phyloP scores from a whole-genome alignment of 768 basidiomycete genomes.

The Leccinum subgranulosum region DNA sequence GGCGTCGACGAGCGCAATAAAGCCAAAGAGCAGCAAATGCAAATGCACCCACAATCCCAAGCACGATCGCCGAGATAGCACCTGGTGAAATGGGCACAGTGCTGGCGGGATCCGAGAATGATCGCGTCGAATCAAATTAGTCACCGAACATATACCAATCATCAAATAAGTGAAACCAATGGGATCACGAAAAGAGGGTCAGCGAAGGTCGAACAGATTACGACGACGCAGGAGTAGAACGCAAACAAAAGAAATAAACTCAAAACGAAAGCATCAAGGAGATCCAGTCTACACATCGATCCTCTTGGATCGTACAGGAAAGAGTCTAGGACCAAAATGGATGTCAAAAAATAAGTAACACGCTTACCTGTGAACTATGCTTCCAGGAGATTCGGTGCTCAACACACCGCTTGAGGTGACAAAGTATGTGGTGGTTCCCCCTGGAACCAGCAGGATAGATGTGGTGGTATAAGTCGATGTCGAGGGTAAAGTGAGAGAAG shows the following conservation, averaged over 20 bases:
- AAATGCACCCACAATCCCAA: slow-evolving; percentile 26
- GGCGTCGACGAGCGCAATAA: slow-evolving; percentile 31
- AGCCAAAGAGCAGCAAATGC: slow-evolving; percentile 30
- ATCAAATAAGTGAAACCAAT: slow-evolving; percentile 10
- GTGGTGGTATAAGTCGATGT: slow-evolving; percentile 21
- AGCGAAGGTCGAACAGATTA: slow-evolving; percentile 13
- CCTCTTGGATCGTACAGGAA: slow-evolving; percentile 9
- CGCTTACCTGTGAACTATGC: slow-evolving; percentile 14
- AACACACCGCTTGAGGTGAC: slow-evolving; percentile 21
- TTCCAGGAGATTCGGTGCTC: slow-evolving; percentile 19
- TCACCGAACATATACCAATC: not conserved
- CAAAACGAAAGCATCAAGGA: not conserved
- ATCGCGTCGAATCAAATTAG: slow-evolving; percentile 5
- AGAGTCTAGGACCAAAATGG: not conserved
- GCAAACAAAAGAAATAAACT: slow-evolving; percentile 4
- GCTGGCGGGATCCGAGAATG: slow-evolving; percentile 7
- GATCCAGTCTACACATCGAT: slow-evolving; percentile 6
- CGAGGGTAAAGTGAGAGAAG: not conserved
- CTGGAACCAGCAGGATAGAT: slow-evolving; percentile 15
- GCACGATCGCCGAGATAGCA: slow-evolving; percentile 20
- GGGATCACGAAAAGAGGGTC: slow-evolving; percentile 18
- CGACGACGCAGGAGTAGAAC: slow-evolving; percentile 19
- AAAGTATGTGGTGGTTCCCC: slow-evolving; percentile 13
- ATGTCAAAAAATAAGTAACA: not conserved
- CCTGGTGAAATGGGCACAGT: slow-evolving; percentile 20